Evolutionary conservation across 1,139 yeast genomes (phyloP), one percentile per base, ranked within the genome.

Genomic region (Kazachstania sp.): DNA sequence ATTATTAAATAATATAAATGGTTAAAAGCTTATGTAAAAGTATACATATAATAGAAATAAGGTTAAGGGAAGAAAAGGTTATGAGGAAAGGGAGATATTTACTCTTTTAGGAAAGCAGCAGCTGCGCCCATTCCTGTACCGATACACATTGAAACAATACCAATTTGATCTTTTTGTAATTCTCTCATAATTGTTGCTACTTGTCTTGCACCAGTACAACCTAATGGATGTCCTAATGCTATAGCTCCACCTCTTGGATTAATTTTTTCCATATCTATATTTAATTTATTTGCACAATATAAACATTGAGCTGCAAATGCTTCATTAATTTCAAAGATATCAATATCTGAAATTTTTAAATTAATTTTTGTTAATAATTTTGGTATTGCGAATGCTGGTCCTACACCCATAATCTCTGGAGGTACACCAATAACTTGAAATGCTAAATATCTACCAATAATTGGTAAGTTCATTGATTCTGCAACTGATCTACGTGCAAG

Each of bases 101-200:
- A 82, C 70, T 86, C 97, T 63, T 74, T 82, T 47, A 87, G 75
- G 60, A 88, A 75, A 47, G 88, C 72, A 29, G 94, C 84, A 47
- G 97, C 97, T 46, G 97, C 97, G 59, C 97, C 97, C 95, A 88
- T 90, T 63, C 97, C 97, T 40, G 96, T 87, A 64, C 97, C 97
- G 58, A 90, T 83, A 73, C 97, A 90, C 97, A 90, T 90, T 54
- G 95, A 84, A 29, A 95, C 86, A 51, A 90, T 81, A 58, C 97
- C 97, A 54, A 87, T 71, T 71, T 87, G 81, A 61, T 94, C 95
- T 43, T 77, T 70, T 67, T 83, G 72, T 62, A 90, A 75, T 69
- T 87, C 90, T 63, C 92, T 77, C 62, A 90, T 69, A 52, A 90
- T 71, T 7, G 97, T 90, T 44, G 97, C 90, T 50, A 86, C 76